Conservation (phyloP, 768 basidiomycete genomes). For the Filobasidium floriforme region DNA sequence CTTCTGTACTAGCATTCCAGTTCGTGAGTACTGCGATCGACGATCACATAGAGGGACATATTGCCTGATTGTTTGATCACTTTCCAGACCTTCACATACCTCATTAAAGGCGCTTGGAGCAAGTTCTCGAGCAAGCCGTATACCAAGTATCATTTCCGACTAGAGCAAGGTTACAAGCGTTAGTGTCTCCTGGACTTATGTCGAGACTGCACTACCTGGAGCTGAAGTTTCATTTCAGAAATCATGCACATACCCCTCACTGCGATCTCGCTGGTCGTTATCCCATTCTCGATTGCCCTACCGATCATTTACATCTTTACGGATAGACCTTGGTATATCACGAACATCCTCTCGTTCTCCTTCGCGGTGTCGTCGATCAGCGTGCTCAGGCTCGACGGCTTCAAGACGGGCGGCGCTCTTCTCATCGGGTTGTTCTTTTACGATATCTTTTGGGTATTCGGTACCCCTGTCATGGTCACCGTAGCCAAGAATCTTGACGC, state of each 20-base stretch:
- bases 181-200: constrained; percentile 22
- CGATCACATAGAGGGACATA: constrained; percentile 28
- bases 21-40: neutral
- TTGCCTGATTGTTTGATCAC: constrained; percentile 31
- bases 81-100: constrained; percentile 28
- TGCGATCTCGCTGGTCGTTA: constrained; percentile 42
- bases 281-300: constrained; percentile 54
- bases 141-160: constrained; percentile 33
- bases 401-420: constrained; percentile 74
- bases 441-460: constrained; percentile 72
- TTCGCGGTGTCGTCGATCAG: constrained; percentile 73
- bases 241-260: constrained; percentile 47
- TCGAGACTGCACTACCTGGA: neutral
- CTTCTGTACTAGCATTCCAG: constrained; percentile 9
- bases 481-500: constrained; percentile 84
- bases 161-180: constrained; percentile 35
- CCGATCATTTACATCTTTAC: constrained; percentile 56
- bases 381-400: constrained; percentile 77
- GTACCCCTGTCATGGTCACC: constrained; percentile 67
- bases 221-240: constrained; percentile 27
- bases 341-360: constrained; percentile 65
- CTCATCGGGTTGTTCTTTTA: constrained; percentile 81
- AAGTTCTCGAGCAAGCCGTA: constrained; percentile 6
- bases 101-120: constrained; percentile 55
- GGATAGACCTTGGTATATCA: constrained; percentile 62